Conservation (phyloP, 257 asterid genomes). For the Haberlea rhodopensis region DNA sequence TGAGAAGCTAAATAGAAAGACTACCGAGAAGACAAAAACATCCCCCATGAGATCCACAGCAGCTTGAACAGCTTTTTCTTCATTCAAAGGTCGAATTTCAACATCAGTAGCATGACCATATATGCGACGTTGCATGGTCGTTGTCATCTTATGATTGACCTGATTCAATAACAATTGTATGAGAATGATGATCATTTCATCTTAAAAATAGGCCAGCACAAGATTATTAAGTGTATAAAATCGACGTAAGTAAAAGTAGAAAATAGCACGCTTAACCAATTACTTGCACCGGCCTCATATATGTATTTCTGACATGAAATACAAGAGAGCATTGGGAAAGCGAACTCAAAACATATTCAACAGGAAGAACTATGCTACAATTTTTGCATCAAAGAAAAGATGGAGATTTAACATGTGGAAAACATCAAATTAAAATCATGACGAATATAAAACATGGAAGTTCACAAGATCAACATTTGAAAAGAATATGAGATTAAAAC, state of each 20-base stretch:
- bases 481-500: constrained; percentile 1
- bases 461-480: background rate
- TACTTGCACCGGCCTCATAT: too few species aligned
- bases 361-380: background rate
- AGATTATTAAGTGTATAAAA: background rate
- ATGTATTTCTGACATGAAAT: too few species aligned
- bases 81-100: constrained; percentile 88
- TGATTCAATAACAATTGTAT: constrained; percentile 34
- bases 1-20: constrained; percentile 25
- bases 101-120: constrained; percentile 94
- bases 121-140: constrained; percentile 87
- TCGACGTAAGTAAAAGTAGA: background rate
- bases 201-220: background rate
- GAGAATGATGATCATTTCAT: background rate
- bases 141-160: constrained; percentile 85
- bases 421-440: background rate
- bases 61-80: constrained; percentile 95
- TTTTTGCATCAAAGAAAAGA: background rate
- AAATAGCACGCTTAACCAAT: background rate
- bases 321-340: background rate
- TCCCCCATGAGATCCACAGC: constrained; percentile 95
- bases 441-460: background rate
- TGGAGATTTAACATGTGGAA: background rate
- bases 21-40: constrained; percentile 75
- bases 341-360: background rate